Percentiles rank a stretch among this genome's conserved stretches.
These are phyloP conservation scores for Verbascum thapsus DNA, from an alignment of 257 asterid species.

Conservation along the genomic window DNA sequence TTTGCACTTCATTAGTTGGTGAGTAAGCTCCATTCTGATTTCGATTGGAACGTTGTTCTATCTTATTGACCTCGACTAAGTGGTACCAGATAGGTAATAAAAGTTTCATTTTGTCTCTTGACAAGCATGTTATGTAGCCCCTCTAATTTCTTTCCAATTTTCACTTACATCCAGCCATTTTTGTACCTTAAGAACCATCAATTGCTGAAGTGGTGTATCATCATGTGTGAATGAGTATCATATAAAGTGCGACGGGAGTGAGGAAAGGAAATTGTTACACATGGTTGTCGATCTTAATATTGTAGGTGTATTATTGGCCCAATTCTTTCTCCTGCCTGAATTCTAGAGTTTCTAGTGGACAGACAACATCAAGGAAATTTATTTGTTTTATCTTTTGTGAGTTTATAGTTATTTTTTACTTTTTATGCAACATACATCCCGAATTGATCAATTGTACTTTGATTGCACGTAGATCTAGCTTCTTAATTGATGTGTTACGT, in stretches of 20 bases:
- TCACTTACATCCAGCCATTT: background rate
- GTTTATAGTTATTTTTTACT: no score
- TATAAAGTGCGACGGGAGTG: background rate
- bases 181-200: background rate
- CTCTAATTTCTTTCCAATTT: background rate
- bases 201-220: slow-evolving; percentile 14
- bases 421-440: background rate
- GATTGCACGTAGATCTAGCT: slow-evolving; percentile 19
- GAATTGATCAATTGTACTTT: background rate
- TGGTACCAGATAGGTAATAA: background rate
- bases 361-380: background rate
- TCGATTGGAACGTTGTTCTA: no score
- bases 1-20: no score
- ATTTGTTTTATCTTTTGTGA: background rate
- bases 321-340: background rate
- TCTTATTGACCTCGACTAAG: no score
- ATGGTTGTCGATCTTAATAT: background rate
- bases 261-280: background rate
- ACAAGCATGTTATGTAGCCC: background rate
- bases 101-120: background rate
- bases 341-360: background rate
- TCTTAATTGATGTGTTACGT: background rate
- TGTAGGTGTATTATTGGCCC: background rate
- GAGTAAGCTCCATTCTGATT: no score
- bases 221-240: background rate